Base-by-base conservation (phyloP, 352 stramenopile genomes). In the Elongisporangium prolatum region DNA sequence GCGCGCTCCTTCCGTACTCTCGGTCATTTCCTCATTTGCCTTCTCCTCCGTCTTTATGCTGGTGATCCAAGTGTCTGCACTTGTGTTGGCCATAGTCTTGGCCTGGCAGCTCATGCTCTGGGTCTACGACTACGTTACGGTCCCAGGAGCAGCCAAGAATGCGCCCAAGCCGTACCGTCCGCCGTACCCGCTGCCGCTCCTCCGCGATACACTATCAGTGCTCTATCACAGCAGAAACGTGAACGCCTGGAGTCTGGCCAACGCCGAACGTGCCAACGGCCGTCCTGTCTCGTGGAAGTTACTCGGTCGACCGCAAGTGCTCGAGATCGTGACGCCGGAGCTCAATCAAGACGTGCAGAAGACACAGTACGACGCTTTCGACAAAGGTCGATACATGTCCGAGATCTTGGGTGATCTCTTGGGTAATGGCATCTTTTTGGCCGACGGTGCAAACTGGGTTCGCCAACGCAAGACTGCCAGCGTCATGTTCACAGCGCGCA, bases 351-450 rank as follows among this genome's bases (percentile, higher is more conserved):
- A 77, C 50, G 68, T 80, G 40, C 57, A 71, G 10, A 70, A 72
- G 52, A 64, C 61, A 28, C 71, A 87, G 52, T 89, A 86, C 60
- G 63, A 74, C 56, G 81, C 74, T 52, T 91, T 88, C 57, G 65
- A 66, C 21, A 88, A 89, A 57, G 80, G 79, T 21, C 50, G 71
- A 20, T 66, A 71, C 38, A 73, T 84, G 25, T 55, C 68, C 61
- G 58, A 74, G 34, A 65, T 75, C 14, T 69, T 84, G 0, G 48
- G 60, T 8, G 77, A 91, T 50, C 68, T 95, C 16, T 73, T 97
- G 51, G 86, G 88, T 21, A 63, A 82, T 17, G 86, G 86, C 18
- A 94, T 96, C 56, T 89, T 95, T 50, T 67, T 59, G 7, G 53
- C 76, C 11, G 84, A 96, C 64, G 83, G 84, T n/a, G 69, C 65